Conservation (phyloP, 495 filamentous ascomycete species). For the Hypoxylon fragiforme region DNA sequence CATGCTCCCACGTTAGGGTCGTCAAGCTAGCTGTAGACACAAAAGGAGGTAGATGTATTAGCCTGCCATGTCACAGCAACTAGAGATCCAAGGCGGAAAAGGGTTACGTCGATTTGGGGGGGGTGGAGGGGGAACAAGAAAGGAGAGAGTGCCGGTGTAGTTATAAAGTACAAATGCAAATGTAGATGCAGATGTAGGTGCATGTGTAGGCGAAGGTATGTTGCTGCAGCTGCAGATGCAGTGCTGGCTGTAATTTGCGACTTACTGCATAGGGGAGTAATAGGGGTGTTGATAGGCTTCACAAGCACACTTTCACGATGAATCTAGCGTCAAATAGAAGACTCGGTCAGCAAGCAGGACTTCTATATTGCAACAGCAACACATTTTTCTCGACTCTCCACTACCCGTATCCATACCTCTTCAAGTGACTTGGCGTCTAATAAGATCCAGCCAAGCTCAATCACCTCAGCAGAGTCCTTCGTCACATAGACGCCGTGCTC, state of each 20-base stretch:
- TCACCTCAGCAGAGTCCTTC: slow-evolving; percentile 98
- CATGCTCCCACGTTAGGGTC: slow-evolving; percentile 98
- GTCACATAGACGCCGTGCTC: slow-evolving; percentile 99
- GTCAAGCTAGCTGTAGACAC: slow-evolving; percentile 82
- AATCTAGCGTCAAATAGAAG: slow-evolving; percentile 57
- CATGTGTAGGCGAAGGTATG: too few species aligned
- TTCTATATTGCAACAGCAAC: background rate
- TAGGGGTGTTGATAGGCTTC: slow-evolving; percentile 97
- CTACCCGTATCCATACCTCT: slow-evolving; percentile 63
- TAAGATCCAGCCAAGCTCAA: slow-evolving; percentile 97
- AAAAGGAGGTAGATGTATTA: slow-evolving; percentile 15
- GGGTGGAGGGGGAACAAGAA: background rate
- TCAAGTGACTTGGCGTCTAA: slow-evolving; percentile 88
- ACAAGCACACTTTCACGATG: slow-evolving; percentile 94
- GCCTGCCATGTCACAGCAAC: background rate
- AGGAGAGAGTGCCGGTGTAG: too few species aligned
- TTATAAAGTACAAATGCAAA: background rate
- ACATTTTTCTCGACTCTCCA: background rate
- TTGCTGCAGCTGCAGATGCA: too few species aligned
- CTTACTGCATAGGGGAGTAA: slow-evolving; percentile 98
- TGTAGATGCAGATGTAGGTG: too few species aligned
- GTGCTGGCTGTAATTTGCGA: too few species aligned
- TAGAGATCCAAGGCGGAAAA: too few species aligned
- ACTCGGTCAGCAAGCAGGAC: slow-evolving; percentile 19
- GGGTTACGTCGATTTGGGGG: too few species aligned